A percentile compares a stretch with the other conserved stretches of the same genome.
phyloP scores from a whole-genome alignment of 805 yeast genomes.

The Metschnikowia orientalis region DNA sequence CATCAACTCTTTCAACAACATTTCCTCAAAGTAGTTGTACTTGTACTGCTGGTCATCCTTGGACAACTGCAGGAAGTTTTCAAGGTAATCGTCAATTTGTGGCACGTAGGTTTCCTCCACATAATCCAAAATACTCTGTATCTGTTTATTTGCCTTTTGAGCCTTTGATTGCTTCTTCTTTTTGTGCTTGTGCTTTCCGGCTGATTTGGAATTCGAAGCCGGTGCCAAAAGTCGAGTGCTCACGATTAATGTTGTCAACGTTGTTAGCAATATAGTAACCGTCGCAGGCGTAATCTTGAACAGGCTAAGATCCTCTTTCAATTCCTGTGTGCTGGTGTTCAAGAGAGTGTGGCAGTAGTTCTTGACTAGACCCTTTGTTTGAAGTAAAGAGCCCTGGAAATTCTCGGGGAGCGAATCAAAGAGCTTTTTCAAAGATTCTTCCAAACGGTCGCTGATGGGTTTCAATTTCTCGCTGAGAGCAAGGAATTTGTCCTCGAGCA shows the following conservation, averaged over 20 bases:
- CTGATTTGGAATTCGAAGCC: background rate
- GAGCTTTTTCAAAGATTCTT: background rate
- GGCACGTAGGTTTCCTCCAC: slow-evolving; percentile 41
- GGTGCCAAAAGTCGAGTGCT: slow-evolving; percentile 17
- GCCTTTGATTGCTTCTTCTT: slow-evolving; percentile 38
- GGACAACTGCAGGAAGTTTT: slow-evolving; percentile 9
- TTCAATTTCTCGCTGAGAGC: slow-evolving; percentile 1
- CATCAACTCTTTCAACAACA: slow-evolving; percentile 61
- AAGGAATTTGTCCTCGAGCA: slow-evolving; percentile 1
- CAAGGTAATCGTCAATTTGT: slow-evolving; percentile 15
- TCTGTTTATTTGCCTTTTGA: slow-evolving; percentile 36
- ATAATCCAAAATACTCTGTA: slow-evolving; percentile 36
- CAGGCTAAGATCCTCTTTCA: slow-evolving; percentile 27
- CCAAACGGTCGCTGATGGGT: slow-evolving; percentile 1
- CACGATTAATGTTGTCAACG: slow-evolving; percentile 26
- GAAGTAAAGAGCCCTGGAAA: slow-evolving; percentile 3
- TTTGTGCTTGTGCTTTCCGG: slow-evolving; percentile 21
- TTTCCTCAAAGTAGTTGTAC: slow-evolving; percentile 59
- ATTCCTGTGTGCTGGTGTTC: slow-evolving; percentile 19
- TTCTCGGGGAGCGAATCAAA: slow-evolving; percentile 5
- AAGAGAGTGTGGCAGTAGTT: slow-evolving; percentile 14
- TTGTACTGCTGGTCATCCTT: slow-evolving; percentile 38
- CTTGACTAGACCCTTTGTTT: slow-evolving; percentile 5
- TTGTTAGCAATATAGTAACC: slow-evolving; percentile 27
- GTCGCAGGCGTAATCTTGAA: slow-evolving; percentile 34